These are phyloP conservation scores for Fusarium robinianum DNA, from an alignment of 2,329 filamentous ascomycete species.

Conservation along the genomic window DNA sequence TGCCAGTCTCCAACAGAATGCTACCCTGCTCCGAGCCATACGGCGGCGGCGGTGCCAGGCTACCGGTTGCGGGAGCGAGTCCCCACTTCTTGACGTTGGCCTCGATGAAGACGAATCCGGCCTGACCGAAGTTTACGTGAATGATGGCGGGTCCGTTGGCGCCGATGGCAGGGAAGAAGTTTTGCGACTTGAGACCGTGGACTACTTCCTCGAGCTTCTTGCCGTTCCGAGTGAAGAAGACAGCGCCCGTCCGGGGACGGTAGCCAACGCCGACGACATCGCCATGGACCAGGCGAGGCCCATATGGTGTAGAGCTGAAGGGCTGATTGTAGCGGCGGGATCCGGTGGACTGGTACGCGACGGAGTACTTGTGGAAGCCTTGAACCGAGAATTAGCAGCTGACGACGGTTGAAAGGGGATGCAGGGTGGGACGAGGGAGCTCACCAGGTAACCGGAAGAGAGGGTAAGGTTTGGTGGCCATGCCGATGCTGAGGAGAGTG, in stretches of 20 bases:
- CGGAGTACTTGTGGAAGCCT: slow-evolving; percentile 89
- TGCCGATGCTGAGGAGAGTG: slow-evolving; percentile 85
- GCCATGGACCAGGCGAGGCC: slow-evolving; percentile 83
- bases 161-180: slow-evolving; percentile 97
- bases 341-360: slow-evolving; percentile 88
- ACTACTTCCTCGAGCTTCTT: slow-evolving; percentile 95
- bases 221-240: slow-evolving; percentile 98
- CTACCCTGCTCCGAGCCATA: slow-evolving; percentile 98
- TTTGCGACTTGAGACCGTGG: slow-evolving; percentile 90
- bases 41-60: slow-evolving; percentile 89
- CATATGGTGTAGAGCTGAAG: slow-evolving; percentile 79
- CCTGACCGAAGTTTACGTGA: slow-evolving; percentile 97
- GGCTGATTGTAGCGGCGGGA: slow-evolving; percentile 91
- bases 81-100: slow-evolving; percentile 99
- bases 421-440: slow-evolving; percentile 37
- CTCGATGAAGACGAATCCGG: slow-evolving; percentile 98
- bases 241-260: slow-evolving; percentile 86
- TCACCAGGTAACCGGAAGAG: slow-evolving; percentile 90
- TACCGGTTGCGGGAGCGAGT: slow-evolving; percentile 92
- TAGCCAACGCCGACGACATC: slow-evolving; percentile 97
- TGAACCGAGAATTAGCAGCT: slow-evolving; percentile 28
- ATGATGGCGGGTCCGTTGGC: slow-evolving; percentile 91
- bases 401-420: slow-evolving; percentile 2
- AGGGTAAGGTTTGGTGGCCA: slow-evolving; percentile 96
- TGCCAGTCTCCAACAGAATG: slow-evolving; percentile 87